Percentiles rank a stretch among this genome's conserved stretches.
These are phyloP conservation scores for Inga leiocalycina DNA, from an alignment of 306 rosid species.

Conservation along the genomic window DNA sequence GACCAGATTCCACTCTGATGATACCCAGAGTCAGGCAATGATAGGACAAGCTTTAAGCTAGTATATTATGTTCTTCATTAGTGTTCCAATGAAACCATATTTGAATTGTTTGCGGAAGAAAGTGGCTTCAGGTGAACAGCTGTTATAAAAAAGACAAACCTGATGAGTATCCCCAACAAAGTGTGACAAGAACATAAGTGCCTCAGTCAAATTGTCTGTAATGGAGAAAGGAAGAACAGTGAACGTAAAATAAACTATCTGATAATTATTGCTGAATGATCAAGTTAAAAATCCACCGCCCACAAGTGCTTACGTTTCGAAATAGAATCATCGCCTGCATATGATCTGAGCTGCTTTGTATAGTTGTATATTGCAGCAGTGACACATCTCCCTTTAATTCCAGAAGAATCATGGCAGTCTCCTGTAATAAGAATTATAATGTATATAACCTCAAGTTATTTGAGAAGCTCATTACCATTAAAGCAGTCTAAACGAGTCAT, in stretches of 20 bases:
- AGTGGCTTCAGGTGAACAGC: constrained; percentile 6
- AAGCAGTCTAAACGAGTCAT: not conserved
- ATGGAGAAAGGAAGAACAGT: constrained; percentile 27
- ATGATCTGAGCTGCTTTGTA: constrained; percentile 64
- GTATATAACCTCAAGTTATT: not conserved
- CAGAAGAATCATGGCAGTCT: constrained; percentile 77
- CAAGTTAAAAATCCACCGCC: constrained; percentile 1
- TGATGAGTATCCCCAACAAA: constrained; percentile 94
- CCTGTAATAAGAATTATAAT: constrained; percentile 56
- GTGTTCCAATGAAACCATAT: constrained; percentile 1
- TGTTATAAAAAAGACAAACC: constrained; percentile 46
- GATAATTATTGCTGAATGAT: not conserved
- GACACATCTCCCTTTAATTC: constrained; percentile 71
- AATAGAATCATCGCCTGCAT: not conserved
- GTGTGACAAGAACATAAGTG: constrained; percentile 90
- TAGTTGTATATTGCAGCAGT: constrained; percentile 87
- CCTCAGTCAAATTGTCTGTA: constrained; percentile 90
- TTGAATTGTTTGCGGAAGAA: constrained; percentile 2
- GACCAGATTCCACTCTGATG: not conserved
- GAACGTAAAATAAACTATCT: not conserved
- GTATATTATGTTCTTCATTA: not conserved
- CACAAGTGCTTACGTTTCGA: constrained; percentile 44
- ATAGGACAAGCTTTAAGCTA: not conserved
- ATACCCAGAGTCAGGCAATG: not conserved
- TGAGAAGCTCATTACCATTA: not conserved